These are phyloP conservation scores for Crithidia thermophila DNA, from an alignment of 208 protist species.

Conservation along the genomic window DNA sequence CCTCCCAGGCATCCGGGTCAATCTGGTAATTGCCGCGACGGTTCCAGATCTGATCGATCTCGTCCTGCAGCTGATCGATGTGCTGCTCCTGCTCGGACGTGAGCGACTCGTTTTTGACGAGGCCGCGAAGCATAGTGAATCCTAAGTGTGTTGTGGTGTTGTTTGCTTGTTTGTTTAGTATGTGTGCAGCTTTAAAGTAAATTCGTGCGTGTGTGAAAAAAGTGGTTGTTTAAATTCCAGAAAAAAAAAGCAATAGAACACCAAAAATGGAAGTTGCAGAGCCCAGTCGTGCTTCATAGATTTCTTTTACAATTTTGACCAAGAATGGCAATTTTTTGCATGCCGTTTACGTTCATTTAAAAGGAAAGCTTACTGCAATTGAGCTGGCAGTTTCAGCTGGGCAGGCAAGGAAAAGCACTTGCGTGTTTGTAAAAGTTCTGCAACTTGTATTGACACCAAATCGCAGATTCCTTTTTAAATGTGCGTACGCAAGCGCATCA, in stretches of 20 bases:
- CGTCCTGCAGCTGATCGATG: slow-evolving; percentile 73
- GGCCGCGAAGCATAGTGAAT: slow-evolving; percentile 39
- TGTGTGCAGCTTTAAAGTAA: too few relatives aligned
- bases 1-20: slow-evolving; percentile 84
- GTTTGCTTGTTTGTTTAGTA: neutral
- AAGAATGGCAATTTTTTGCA: too few relatives aligned
- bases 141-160: neutral
- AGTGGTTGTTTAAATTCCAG: too few relatives aligned
- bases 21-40: slow-evolving; percentile 85
- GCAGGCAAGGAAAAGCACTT: neutral
- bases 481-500: neutral
- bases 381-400: too few relatives aligned
- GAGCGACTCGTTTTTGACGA: slow-evolving; percentile 50
- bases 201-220: too few relatives aligned
- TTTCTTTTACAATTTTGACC: too few relatives aligned
- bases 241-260: too few relatives aligned
- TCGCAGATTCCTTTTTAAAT: neutral
- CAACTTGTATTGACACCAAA: neutral
- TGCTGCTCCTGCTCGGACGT: slow-evolving; percentile 62
- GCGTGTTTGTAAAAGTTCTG: neutral
- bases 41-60: slow-evolving; percentile 91
- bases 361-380: too few relatives aligned
- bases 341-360: too few relatives aligned
- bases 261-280: too few relatives aligned
- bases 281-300: too few relatives aligned